Base-by-base conservation (phyloP, 1,284 basidiomycete genomes). In the Cryptococcus jaspeensis region DNA sequence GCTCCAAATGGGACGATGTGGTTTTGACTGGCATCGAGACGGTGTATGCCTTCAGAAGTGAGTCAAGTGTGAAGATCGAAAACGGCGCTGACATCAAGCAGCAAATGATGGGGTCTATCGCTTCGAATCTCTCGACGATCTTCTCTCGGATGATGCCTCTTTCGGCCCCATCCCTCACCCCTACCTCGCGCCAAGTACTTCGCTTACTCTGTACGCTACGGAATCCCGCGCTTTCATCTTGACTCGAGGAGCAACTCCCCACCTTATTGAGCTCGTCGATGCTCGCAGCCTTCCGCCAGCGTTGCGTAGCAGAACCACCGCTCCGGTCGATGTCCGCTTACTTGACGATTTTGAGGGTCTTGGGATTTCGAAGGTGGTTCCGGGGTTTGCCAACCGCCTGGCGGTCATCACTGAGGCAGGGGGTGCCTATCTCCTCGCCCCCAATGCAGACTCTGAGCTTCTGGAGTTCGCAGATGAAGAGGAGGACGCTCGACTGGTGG, bases 261-360 rank as follows among this genome's bases (percentile, higher is more conserved):
- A 66, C 28, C 47, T 69, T 12, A 57, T 71, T 39, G 66, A 68
- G 46, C 45, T 69, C 15, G 41, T 53, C 20, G 52, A 58, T 13
- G 37, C 51, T 11, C 47, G 49, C 15, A 42, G 35, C 16, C 35
- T 61, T 13, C 56, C 59, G 2, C 58, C 55, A 13, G n/a, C 37
- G 28, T 41, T 48, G 22, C 52, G 20, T 9, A 18, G n/a, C 43
- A 53, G n/a, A 23, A 23, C 45, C 11, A 20, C 22, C 5, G 57
- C 45, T 8, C 45, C 50, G 3, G 50, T 58, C 15, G 28, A 40
- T 3, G 38, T 62, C 0, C 36, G 53, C 2, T 48, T 69, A 16
- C 50, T 73, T 11, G 69, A 70, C 22, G 66, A 66, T 2, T 46
- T 74, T 1, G 69, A 70, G 46, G 74, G 72, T 0, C 39, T 70